A percentile compares a stretch with the other conserved stretches of the same genome.
phyloP scores from a whole-genome alignment of 2,329 filamentous ascomycete species.

The Alternaria triticimaculans region DNA sequence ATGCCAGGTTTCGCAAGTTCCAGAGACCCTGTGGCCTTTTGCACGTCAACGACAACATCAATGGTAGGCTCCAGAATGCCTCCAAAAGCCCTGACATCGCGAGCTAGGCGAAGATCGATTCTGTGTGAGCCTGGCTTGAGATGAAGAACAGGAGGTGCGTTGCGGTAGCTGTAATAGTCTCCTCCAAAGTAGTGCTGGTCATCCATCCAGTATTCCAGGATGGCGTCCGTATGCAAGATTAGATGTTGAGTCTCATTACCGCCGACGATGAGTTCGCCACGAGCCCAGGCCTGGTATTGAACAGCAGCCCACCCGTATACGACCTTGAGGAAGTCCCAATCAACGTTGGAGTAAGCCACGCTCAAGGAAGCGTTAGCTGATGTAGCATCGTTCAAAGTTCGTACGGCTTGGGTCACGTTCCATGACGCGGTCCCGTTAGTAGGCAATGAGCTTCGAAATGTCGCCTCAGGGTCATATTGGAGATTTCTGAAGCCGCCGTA shows the following conservation, averaged over 20 bases:
- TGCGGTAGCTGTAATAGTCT: constrained; percentile 61
- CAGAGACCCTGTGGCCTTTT: constrained; percentile 30
- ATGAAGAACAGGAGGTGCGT: constrained; percentile 58
- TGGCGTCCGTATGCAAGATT: constrained; percentile 55
- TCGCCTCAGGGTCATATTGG: constrained; percentile 49
- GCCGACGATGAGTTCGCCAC: constrained; percentile 56
- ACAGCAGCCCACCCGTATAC: constrained; percentile 66
- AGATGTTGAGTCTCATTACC: constrained; percentile 45
- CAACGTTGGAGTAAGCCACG: constrained; percentile 58
- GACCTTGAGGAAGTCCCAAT: constrained; percentile 60
- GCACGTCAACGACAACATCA: constrained; percentile 44
- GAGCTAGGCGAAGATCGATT: constrained; percentile 60
- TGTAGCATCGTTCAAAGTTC: constrained; percentile 28
- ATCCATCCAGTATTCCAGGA: constrained; percentile 63
- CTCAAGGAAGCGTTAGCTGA: constrained; percentile 50
- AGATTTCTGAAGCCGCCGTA: constrained; percentile 60
- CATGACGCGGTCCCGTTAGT: constrained; percentile 59
- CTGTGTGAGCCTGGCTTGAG: constrained; percentile 58
- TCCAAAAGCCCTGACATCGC: constrained; percentile 65
- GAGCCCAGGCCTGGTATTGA: constrained; percentile 65
- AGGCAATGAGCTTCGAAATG: constrained; percentile 59
- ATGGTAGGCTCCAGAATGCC: constrained; percentile 57
- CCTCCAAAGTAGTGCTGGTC: constrained; percentile 62
- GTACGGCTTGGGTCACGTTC: constrained; percentile 49
- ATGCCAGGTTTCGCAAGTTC: constrained; percentile 46